Evolutionary conservation across 768 basidiomycete genomes (phyloP).

Genomic region (Serpula lacrymans): DNA sequence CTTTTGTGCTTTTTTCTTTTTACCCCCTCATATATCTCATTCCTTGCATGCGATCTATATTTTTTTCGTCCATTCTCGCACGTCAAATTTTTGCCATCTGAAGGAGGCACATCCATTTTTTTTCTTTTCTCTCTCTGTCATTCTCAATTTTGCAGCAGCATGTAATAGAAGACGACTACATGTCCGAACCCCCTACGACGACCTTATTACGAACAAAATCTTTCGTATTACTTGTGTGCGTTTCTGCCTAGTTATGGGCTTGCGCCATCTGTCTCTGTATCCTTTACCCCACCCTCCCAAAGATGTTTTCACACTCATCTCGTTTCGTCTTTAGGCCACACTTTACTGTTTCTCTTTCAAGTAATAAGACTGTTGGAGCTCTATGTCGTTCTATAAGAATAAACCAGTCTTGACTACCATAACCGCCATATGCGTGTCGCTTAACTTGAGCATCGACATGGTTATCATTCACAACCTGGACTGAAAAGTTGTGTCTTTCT

Average conservation of each 20-base stretch:
- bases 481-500: no score
- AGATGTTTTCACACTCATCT: slow-evolving; percentile 4
- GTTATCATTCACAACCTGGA: no score
- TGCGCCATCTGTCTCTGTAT: slow-evolving; percentile 4
- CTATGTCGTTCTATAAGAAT: no score
- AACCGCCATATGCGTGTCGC: no score
- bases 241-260: no score
- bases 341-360: slow-evolving; percentile 4
- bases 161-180: slow-evolving; percentile 50
- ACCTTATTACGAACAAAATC: no score
- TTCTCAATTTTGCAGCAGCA: slow-evolving; percentile 51
- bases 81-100: slow-evolving; percentile 45
- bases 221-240: no score
- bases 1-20: slow-evolving; percentile 24
- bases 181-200: no score
- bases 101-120: slow-evolving; percentile 62
- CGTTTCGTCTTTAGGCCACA: not conserved
- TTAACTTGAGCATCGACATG: no score
- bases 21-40: slow-evolving; percentile 28
- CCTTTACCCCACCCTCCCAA: slow-evolving; percentile 4
- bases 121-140: no score
- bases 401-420: no score
- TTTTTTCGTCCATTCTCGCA: slow-evolving; percentile 11
- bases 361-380: slow-evolving; percentile 9
- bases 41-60: slow-evolving; percentile 52